Conservation (phyloP, 306 rosid genomes). For the Ormosia emarginata region DNA sequence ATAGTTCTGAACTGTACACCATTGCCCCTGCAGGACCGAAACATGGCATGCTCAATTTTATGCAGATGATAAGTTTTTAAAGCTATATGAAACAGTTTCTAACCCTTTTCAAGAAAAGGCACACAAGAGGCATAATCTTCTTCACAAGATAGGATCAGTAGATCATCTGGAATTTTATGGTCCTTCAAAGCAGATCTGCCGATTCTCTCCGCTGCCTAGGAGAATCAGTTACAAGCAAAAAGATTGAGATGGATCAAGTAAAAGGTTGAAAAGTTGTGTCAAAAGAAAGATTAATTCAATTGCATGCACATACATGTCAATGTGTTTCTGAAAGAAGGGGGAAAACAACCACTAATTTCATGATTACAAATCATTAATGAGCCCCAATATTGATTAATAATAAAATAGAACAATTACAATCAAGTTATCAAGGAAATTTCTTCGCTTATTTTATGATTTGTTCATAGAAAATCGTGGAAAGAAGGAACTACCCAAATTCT, state of each 20-base stretch:
- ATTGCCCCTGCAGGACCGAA: conserved; percentile 61
- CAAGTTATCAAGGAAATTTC: background rate
- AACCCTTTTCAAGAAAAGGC: conserved; percentile 89
- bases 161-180: conserved; percentile 56
- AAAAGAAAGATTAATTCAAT: background rate
- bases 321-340: background rate
- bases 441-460: background rate
- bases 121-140: conserved; percentile 71
- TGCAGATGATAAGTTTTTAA: background rate
- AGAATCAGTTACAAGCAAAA: background rate
- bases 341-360: background rate
- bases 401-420: background rate
- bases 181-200: conserved; percentile 58
- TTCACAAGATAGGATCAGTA: conserved; percentile 84
- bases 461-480: conserved; percentile 16
- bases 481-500: background rate
- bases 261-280: conserved; percentile 11
- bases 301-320: background rate
- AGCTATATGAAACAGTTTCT: conserved; percentile 13
- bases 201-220: conserved; percentile 67
- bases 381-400: background rate
- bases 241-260: conserved; percentile 18
- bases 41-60: conserved; percentile 9
- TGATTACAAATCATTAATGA: background rate
- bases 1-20: conserved; percentile 83